Evolutionary conservation across 2,329 filamentous ascomycete genomes (phyloP).

Genomic region (Rutstroemia sp.): DNA sequence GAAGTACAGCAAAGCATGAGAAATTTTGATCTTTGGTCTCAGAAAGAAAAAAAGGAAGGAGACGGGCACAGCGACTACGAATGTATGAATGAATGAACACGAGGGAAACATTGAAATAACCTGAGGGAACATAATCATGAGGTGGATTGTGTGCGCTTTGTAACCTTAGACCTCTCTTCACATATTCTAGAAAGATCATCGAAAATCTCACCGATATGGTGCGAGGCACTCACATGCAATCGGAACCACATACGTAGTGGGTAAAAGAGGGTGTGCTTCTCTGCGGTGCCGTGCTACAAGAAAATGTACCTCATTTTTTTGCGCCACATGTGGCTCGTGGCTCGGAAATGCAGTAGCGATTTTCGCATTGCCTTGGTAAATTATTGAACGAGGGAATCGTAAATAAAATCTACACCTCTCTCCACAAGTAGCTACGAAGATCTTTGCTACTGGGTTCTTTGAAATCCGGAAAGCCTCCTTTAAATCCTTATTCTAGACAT

Average conservation of each 20-base stretch:
- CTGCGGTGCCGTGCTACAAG: not conserved
- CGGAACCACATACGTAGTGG: too few species aligned
- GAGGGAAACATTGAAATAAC: not conserved
- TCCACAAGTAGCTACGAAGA: not conserved
- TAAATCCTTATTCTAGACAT: not conserved
- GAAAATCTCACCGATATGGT: too few species aligned
- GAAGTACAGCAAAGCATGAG: conserved; percentile 7
- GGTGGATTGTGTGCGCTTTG: too few species aligned
- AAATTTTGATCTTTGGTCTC: not conserved
- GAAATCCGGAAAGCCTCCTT: not conserved
- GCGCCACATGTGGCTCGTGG: not conserved
- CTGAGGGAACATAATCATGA: not conserved
- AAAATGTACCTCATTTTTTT: not conserved
- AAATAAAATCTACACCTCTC: conserved; percentile 6
- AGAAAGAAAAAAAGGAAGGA: not conserved
- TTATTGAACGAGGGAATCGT: conserved; percentile 4
- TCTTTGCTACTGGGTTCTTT: conserved; percentile 3
- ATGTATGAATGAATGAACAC: not conserved
- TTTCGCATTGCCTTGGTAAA: conserved; percentile 8
- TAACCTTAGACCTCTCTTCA: too few species aligned
- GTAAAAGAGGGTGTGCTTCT: too few species aligned
- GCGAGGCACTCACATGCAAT: too few species aligned
- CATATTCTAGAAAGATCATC: too few species aligned
- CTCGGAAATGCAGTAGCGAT: not conserved
- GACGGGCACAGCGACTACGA: not conserved